phyloP scores from a whole-genome alignment of 2,329 filamentous ascomycete genomes.

The Mycosphaerella arachidis region DNA sequence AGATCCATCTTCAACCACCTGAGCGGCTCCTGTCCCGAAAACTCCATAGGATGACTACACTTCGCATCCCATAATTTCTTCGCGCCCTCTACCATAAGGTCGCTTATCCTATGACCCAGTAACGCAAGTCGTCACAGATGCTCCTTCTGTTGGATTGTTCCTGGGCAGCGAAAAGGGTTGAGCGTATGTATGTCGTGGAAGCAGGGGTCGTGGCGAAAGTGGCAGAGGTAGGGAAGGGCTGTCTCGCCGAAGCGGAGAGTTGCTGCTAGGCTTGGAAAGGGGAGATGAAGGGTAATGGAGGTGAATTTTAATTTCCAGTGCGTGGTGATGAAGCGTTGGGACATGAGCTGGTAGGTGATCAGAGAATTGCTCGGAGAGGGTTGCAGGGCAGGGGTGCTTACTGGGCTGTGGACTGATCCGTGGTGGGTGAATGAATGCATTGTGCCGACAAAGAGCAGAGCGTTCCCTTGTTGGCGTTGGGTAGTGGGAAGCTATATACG shows the following conservation, averaged over 20 bases:
- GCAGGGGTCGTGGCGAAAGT: background rate
- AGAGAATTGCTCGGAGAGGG: no score
- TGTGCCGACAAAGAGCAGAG: no score
- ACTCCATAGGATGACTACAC: background rate
- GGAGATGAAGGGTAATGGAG: background rate
- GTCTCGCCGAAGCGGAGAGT: background rate
- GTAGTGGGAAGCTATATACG: no score
- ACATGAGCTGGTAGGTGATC: no score
- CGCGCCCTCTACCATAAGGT: background rate
- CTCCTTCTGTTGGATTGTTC: background rate
- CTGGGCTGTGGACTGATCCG: no score
- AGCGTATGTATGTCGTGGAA: background rate
- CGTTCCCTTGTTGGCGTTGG: no score
- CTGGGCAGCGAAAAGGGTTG: background rate
- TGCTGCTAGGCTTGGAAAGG: background rate
- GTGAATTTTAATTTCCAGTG: no score
- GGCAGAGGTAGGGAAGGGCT: background rate
- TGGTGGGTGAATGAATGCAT: no score
- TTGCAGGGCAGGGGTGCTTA: no score
- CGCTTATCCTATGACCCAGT: background rate
- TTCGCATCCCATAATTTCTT: background rate
- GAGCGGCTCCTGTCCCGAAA: background rate
- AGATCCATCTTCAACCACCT: background rate
- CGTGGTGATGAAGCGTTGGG: no score
- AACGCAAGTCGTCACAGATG: background rate